These are phyloP conservation scores for Petunia secreta DNA, from an alignment of 257 asterid genomes.

Conservation along the genomic window DNA sequence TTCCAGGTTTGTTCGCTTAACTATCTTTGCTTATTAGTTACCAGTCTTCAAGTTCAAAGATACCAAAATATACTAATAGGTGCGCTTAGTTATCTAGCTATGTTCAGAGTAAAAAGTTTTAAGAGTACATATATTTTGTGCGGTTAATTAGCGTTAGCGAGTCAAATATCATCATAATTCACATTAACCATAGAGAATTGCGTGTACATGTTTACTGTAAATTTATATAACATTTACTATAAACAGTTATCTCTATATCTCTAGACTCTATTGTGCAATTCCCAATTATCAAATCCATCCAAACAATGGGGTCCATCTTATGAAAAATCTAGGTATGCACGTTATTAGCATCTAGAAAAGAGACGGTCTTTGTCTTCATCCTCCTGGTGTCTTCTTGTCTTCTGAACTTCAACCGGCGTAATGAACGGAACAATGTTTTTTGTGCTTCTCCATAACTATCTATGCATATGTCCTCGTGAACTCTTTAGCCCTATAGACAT, in stretches of 20 bases:
- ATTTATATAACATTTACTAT: too few species aligned
- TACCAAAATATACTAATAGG: too few species aligned
- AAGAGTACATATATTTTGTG: not conserved
- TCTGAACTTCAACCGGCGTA: conserved; percentile 33
- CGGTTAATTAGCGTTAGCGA: not conserved
- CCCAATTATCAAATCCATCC: conserved; percentile 15
- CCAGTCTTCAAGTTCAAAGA: not conserved
- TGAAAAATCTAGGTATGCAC: conserved; percentile 16
- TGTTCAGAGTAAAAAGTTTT: not conserved
- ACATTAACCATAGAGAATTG: too few species aligned
- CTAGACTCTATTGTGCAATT: not conserved
- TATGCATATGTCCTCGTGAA: conserved; percentile 35
- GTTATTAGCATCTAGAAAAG: conserved; percentile 24
- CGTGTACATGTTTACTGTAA: not conserved
- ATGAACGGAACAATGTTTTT: conserved; percentile 41
- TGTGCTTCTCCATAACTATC: conserved; percentile 20
- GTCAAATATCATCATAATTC: not conserved
- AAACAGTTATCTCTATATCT: not conserved
- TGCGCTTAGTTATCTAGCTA: not conserved
- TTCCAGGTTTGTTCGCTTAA: conserved; percentile 39
- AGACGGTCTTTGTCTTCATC: not conserved
- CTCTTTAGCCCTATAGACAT: conserved; percentile 32
- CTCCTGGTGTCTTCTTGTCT: not conserved
- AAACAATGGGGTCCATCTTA: conserved; percentile 13
- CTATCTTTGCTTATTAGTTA: not conserved